Evolutionary conservation across 2,329 filamentous ascomycete genomes (phyloP).

Genomic region (Rutstroemia sp.): DNA sequence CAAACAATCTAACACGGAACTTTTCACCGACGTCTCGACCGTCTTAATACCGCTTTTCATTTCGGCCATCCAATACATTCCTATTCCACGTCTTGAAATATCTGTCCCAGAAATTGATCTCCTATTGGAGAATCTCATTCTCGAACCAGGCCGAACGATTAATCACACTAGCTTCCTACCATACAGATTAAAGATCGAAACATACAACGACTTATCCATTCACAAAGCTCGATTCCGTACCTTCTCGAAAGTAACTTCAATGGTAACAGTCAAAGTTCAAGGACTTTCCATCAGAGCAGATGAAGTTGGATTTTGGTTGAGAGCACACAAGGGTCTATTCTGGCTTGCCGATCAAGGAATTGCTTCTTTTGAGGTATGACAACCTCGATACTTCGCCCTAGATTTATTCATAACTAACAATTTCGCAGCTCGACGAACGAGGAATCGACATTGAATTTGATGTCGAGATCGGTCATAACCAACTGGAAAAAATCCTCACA

Average conservation of each 20-base stretch:
- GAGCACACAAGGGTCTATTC: constrained; percentile 67
- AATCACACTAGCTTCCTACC: constrained; percentile 87
- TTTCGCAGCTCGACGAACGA: constrained; percentile 61
- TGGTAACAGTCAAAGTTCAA: constrained; percentile 70
- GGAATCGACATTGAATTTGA: constrained; percentile 84
- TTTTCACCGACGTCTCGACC: constrained; percentile 69
- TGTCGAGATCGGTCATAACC: constrained; percentile 71
- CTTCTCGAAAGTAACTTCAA: constrained; percentile 54
- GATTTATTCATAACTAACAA: background rate
- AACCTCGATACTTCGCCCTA: background rate
- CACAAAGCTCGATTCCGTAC: constrained; percentile 69
- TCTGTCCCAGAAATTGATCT: constrained; percentile 78
- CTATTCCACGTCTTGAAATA: constrained; percentile 84
- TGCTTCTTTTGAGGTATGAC: constrained; percentile 57
- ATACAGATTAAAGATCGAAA: constrained; percentile 72
- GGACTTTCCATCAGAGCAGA: constrained; percentile 79
- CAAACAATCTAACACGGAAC: constrained; percentile 57
- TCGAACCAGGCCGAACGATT: constrained; percentile 79
- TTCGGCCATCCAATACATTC: constrained; percentile 74
- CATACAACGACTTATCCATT: constrained; percentile 80
- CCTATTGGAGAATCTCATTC: constrained; percentile 80
- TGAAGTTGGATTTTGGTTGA: constrained; percentile 85
- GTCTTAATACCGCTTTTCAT: constrained; percentile 75
- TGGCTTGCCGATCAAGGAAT: constrained; percentile 77
- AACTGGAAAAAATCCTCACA: constrained; percentile 72